Evolutionary conservation across 441 rosid species (phyloP).

Genomic region (Breynia disticha): DNA sequence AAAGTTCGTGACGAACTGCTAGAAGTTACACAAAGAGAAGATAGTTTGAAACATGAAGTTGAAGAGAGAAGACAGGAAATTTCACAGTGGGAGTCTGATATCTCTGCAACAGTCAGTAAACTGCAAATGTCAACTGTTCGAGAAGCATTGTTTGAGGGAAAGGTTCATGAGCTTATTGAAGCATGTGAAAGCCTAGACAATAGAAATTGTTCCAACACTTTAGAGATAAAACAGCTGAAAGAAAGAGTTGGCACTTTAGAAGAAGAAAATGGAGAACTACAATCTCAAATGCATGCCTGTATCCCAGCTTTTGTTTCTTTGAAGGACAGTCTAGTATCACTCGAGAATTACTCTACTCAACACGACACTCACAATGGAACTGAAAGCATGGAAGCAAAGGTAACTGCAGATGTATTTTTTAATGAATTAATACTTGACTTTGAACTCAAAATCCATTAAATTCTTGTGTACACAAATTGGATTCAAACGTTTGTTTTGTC

Average conservation of each 20-base stretch:
- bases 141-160: constrained; percentile 54
- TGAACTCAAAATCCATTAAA: background rate
- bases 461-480: no score
- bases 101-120: constrained; percentile 38
- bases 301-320: constrained; percentile 46
- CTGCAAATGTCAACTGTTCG: constrained; percentile 42
- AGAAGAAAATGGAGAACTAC: constrained; percentile 45
- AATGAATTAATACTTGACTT: background rate
- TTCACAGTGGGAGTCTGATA: constrained; percentile 51
- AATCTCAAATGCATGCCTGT: constrained; percentile 41
- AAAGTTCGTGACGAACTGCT: constrained; percentile 32
- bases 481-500: no score
- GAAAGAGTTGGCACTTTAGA: constrained; percentile 47
- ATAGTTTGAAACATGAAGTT: constrained; percentile 43
- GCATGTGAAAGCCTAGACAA: constrained; percentile 34
- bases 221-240: constrained; percentile 51
- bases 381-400: constrained; percentile 34
- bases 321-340: constrained; percentile 45
- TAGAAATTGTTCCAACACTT: constrained; percentile 25
- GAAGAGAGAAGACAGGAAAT: constrained; percentile 31
- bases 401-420: constrained; percentile 14
- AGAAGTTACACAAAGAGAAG: constrained; percentile 44
- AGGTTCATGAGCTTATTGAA: constrained; percentile 41
- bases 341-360: constrained; percentile 45
- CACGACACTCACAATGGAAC: constrained; percentile 20